Conservation (phyloP, 306 rosid genomes). For the Trichosanthes cucumerina region DNA sequence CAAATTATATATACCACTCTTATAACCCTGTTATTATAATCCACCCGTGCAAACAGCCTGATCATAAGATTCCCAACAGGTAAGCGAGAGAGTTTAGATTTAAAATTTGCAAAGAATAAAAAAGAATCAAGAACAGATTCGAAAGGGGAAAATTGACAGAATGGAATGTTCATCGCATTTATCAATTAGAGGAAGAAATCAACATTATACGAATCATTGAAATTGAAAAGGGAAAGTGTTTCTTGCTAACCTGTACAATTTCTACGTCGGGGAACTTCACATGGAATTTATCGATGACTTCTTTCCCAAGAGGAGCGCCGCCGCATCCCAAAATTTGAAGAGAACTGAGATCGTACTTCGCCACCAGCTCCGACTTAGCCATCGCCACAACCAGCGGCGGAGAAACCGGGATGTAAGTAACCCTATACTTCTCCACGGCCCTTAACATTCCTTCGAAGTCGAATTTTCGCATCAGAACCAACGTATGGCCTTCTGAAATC, state of each 20-base stretch:
- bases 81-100: not conserved
- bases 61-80: not conserved
- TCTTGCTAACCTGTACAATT: constrained; percentile 36
- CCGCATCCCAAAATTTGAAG: constrained; percentile 37
- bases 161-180: not conserved
- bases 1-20: too few species aligned
- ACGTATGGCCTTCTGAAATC: constrained; percentile 38
- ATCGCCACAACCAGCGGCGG: constrained; percentile 73
- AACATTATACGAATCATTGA: too few species aligned
- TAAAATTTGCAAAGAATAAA: not conserved
- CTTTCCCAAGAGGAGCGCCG: constrained; percentile 76
- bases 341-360: constrained; percentile 57
- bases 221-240: not conserved
- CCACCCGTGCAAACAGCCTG: too few species aligned
- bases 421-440: constrained; percentile 48
- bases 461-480: constrained; percentile 64
- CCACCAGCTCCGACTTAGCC: constrained; percentile 46
- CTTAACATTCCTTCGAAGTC: constrained; percentile 52
- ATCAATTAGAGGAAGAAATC: not conserved
- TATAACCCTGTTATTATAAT: too few species aligned
- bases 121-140: not conserved
- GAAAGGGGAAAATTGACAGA: not conserved
- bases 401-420: constrained; percentile 57
- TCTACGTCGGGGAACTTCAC: constrained; percentile 44
- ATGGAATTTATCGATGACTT: constrained; percentile 33